Percentiles rank a stretch among this genome's conserved stretches.
phyloP scores from a whole-genome alignment of 2,329 filamentous ascomycete genomes.

The Xylariomycetidae sp. region DNA sequence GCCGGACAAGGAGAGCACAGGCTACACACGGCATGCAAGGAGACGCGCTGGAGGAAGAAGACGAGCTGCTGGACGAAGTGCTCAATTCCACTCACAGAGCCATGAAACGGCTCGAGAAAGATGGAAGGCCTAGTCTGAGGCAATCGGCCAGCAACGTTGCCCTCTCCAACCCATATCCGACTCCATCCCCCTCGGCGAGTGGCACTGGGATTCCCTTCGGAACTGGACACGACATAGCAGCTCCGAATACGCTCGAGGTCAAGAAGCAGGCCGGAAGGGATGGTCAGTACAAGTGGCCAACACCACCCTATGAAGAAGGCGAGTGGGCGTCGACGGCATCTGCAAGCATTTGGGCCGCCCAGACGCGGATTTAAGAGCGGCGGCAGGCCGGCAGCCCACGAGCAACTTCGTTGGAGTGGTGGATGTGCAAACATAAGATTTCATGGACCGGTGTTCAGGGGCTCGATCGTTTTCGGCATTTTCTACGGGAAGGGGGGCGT shows the following conservation, averaged over 20 bases:
- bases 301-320: conserved; percentile 87
- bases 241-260: conserved; percentile 67
- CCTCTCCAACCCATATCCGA: conserved; percentile 57
- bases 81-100: conserved; percentile 71
- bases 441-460: conserved; percentile 30
- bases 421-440: conserved; percentile 21
- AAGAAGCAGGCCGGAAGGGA: conserved; percentile 45
- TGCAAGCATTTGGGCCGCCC: conserved; percentile 72
- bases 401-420: conserved; percentile 4
- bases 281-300: conserved; percentile 73
- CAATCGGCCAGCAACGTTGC: conserved; percentile 61
- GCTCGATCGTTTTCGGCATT: conserved; percentile 11
- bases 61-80: conserved; percentile 89
- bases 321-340: conserved; percentile 84
- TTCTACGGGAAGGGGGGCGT: too few species aligned
- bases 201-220: conserved; percentile 71
- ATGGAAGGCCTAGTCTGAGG: conserved; percentile 43
- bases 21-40: conserved; percentile 74
- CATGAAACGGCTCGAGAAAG: conserved; percentile 62
- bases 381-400: conserved; percentile 1
- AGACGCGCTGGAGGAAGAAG: conserved; percentile 92
- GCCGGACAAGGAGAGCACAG: conserved; percentile 72
- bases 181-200: conserved; percentile 72
- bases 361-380: conserved; percentile 50
- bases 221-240: conserved; percentile 54